Percentiles rank a stretch among this genome's conserved stretches.
phyloP scores from a whole-genome alignment of 768 basidiomycete genomes.

The Tricholoma matsutake region DNA sequence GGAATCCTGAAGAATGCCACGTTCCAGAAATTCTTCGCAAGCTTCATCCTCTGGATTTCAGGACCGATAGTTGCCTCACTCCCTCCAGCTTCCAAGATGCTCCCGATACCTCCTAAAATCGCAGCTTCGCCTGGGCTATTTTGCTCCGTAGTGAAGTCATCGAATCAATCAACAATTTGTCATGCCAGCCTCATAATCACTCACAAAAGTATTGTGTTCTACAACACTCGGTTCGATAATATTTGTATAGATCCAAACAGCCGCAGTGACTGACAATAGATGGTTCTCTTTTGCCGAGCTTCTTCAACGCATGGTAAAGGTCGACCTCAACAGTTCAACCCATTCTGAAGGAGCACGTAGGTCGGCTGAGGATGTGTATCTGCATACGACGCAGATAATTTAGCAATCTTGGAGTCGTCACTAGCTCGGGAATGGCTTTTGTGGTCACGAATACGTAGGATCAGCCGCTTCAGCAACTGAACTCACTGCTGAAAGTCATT shows the following conservation, averaged over 20 bases:
- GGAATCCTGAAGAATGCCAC: constrained; percentile 51
- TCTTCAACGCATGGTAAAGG: constrained; percentile 50
- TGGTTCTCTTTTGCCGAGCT: constrained; percentile 39
- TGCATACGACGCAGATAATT: constrained; percentile 45
- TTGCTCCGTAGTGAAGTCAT: constrained; percentile 33
- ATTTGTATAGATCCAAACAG: constrained; percentile 55
- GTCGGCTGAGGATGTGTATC: constrained; percentile 48
- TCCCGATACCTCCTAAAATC: constrained; percentile 42
- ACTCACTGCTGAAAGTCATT: constrained; percentile 42
- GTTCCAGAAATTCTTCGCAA: constrained; percentile 65
- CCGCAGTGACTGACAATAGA: constrained; percentile 53
- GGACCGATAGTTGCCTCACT: constrained; percentile 43
- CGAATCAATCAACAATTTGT: constrained; percentile 27
- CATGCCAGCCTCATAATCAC: constrained; percentile 14
- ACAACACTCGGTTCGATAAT: constrained; percentile 44
- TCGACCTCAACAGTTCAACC: constrained; percentile 67
- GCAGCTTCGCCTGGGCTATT: constrained; percentile 43
- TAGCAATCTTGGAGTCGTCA: constrained; percentile 54
- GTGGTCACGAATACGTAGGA: constrained; percentile 63
- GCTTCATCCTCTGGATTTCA: constrained; percentile 64
- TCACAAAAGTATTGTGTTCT: constrained; percentile 50
- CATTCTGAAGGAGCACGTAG: constrained; percentile 69
- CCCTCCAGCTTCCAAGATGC: constrained; percentile 46
- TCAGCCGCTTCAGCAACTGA: constrained; percentile 61
- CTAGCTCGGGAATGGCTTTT: constrained; percentile 70